A percentile compares a stretch with the other conserved stretches of the same genome.
These are phyloP conservation scores for Haberlea rhodopensis DNA, from an alignment of 257 asterid genomes.

Conservation along the genomic window DNA sequence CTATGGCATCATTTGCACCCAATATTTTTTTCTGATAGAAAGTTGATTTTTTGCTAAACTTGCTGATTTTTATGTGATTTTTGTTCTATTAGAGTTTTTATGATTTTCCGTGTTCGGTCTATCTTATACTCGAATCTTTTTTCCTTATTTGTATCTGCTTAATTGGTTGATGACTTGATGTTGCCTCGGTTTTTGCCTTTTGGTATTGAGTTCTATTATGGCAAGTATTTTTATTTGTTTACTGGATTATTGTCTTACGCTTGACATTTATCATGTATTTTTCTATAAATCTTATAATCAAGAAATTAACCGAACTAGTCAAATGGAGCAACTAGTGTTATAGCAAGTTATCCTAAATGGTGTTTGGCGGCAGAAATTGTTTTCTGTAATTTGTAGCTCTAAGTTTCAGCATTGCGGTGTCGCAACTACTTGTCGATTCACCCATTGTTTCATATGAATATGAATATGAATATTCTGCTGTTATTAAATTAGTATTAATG, in stretches of 20 bases:
- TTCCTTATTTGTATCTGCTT: background rate
- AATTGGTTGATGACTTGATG: background rate
- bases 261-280: background rate
- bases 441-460: background rate
- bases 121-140: background rate
- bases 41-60: background rate
- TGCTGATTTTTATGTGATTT: background rate
- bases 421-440: background rate
- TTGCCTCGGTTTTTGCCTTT: background rate
- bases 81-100: background rate
- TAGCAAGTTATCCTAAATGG: background rate
- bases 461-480: background rate
- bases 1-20: background rate
- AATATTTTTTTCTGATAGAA: slow-evolving; percentile 1
- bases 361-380: background rate
- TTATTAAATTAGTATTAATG: background rate
- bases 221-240: background rate
- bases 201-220: background rate
- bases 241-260: background rate
- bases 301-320: background rate
- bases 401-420: background rate
- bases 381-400: background rate
- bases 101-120: background rate
- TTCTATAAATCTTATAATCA: too few relatives aligned
- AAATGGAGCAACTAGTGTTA: background rate